Conservation (phyloP, 2,329 filamentous ascomycete genomes). For the Chalara sp. region DNA sequence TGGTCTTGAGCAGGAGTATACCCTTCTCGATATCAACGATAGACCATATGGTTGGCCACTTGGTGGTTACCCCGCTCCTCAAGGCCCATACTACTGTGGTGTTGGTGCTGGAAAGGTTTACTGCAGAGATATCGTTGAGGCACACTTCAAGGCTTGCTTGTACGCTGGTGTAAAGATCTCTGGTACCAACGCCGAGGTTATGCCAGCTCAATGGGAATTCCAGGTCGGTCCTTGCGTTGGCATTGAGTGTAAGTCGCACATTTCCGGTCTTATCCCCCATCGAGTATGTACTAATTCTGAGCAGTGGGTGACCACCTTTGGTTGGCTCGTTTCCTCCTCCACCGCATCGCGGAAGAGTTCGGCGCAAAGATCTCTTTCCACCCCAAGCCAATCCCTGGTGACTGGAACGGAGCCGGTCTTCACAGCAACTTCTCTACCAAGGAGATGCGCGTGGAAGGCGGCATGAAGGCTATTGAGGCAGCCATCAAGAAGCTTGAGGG, state of each 20-base stretch:
- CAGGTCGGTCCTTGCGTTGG: constrained; percentile 87
- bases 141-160: constrained; percentile 80
- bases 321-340: constrained; percentile 83
- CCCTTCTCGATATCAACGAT: constrained; percentile 76
- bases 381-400: constrained; percentile 90
- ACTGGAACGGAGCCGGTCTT: constrained; percentile 95
- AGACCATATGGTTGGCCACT: constrained; percentile 90
- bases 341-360: constrained; percentile 92
- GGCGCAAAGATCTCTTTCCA: constrained; percentile 92
- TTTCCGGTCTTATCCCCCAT: not conserved
- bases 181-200: constrained; percentile 98
- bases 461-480: constrained; percentile 90
- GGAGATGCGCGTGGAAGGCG: constrained; percentile 82
- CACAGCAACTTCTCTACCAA: constrained; percentile 91
- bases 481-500: constrained; percentile 77
- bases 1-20: constrained; percentile 97
- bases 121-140: constrained; percentile 95
- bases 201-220: constrained; percentile 98
- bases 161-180: constrained; percentile 90
- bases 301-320: constrained; percentile 92
- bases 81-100: constrained; percentile 97
- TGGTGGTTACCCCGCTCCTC: constrained; percentile 71
- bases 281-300: not conserved
- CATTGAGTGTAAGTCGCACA: constrained; percentile 60
- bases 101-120: constrained; percentile 95